These are phyloP conservation scores for Parsonsia alboflavescens DNA, from an alignment of 257 asterid species.

Conservation along the genomic window DNA sequence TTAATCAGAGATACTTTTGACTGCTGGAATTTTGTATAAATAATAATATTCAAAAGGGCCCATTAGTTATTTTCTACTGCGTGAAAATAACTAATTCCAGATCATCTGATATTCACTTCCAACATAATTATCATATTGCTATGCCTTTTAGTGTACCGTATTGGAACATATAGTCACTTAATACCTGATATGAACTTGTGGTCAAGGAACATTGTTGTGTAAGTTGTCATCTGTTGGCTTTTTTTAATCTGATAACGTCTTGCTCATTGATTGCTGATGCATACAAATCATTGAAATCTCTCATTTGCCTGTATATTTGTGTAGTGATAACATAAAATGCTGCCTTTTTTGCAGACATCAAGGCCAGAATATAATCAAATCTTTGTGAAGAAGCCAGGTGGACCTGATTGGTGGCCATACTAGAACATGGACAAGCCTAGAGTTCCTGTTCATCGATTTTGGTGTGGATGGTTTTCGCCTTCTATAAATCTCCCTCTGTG, in stretches of 20 bases:
- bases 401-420: constrained; percentile 75
- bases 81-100: background rate
- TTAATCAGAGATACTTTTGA: background rate
- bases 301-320: background rate
- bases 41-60: background rate
- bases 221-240: background rate
- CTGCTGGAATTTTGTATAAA: background rate
- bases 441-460: background rate
- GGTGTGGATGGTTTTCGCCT: constrained; percentile 7
- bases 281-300: background rate
- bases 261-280: background rate
- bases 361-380: constrained; percentile 91
- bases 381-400: constrained; percentile 89
- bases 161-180: background rate
- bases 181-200: background rate
- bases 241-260: background rate
- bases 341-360: constrained; percentile 56
- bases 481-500: constrained; percentile 8
- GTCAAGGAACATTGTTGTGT: background rate
- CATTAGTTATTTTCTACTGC: too few species aligned
- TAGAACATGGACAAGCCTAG: constrained; percentile 14
- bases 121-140: background rate
- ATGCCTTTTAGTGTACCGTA: background rate
- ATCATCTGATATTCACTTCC: background rate
- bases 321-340: background rate